These are phyloP conservation scores for Gentiana dahurica DNA, from an alignment of 257 asterid species.

Conservation along the genomic window DNA sequence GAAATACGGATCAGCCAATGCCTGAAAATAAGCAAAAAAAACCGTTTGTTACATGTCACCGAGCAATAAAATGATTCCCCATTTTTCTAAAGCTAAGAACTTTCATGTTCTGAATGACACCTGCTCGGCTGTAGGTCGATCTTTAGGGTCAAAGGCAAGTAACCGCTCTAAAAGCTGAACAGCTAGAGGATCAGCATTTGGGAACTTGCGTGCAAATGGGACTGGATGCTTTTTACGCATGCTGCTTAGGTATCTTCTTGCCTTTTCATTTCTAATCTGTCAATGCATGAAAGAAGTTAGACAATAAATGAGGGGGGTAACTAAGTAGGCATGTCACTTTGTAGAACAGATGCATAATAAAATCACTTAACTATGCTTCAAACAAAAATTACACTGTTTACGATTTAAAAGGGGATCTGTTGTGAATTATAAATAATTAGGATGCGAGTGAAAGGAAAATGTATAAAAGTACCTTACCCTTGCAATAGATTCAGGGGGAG, in stretches of 20 bases:
- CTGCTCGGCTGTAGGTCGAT: slow-evolving; percentile 89
- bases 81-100: slow-evolving; percentile 3
- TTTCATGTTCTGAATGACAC: slow-evolving; percentile 24
- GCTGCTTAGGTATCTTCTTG: slow-evolving; percentile 80
- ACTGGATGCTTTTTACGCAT: slow-evolving; percentile 79
- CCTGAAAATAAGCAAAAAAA: slow-evolving; percentile 36
- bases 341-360: too few species aligned
- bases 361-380: too few species aligned
- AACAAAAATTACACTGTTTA: too few species aligned
- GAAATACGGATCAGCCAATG: slow-evolving; percentile 76
- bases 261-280: slow-evolving; percentile 98
- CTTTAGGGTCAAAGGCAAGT: slow-evolving; percentile 92
- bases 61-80: slow-evolving; percentile 2
- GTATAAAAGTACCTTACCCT: slow-evolving; percentile 38
- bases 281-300: slow-evolving; percentile 24
- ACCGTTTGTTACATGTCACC: not conserved
- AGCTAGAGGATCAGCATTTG: slow-evolving; percentile 70
- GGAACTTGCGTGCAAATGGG: slow-evolving; percentile 70
- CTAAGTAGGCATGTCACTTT: too few species aligned
- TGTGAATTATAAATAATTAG: not conserved
- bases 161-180: slow-evolving; percentile 62
- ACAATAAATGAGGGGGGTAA: not conserved
- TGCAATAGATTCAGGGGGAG: slow-evolving; percentile 67
- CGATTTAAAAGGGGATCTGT: too few species aligned
- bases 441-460: not conserved